Conservation (phyloP, 768 basidiomycete genomes). For the Saitozyma sp. region DNA sequence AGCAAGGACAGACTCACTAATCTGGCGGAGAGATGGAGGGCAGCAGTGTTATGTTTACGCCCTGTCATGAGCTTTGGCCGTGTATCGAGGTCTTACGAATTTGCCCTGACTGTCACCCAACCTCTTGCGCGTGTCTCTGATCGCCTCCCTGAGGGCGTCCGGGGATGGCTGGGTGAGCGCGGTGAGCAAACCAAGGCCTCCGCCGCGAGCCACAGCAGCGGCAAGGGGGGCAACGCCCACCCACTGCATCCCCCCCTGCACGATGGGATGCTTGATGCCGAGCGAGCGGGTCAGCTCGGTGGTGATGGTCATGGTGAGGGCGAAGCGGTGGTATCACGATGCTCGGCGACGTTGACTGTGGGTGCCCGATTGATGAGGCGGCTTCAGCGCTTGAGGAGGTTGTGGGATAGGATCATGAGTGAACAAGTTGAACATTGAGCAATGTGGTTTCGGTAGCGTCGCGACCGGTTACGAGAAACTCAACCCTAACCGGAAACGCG, state of each 20-base stretch:
- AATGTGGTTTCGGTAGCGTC: too few species aligned
- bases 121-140: slow-evolving; percentile 69
- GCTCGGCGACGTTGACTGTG: too few species aligned
- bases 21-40: slow-evolving; percentile 89
- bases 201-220: slow-evolving; percentile 35
- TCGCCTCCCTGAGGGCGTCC: slow-evolving; percentile 73
- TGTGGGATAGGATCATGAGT: too few species aligned
- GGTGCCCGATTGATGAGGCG: too few species aligned
- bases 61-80: slow-evolving; percentile 53
- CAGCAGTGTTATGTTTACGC: slow-evolving; percentile 75
- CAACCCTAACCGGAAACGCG: too few species aligned
- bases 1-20: slow-evolving; percentile 60
- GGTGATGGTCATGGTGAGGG: slow-evolving; percentile 25
- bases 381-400: too few species aligned
- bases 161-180: slow-evolving; percentile 86
- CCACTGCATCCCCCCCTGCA: slow-evolving; percentile 52
- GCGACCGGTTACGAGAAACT: too few species aligned
- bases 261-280: slow-evolving; percentile 42
- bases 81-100: slow-evolving; percentile 27
- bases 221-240: slow-evolving; percentile 67
- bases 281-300: slow-evolving; percentile 37
- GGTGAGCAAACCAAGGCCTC: slow-evolving; percentile 68
- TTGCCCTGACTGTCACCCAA: slow-evolving; percentile 32
- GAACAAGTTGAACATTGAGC: too few species aligned
- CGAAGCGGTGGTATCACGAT: too few species aligned